Evolutionary conservation across 306 rosid genomes (phyloP).

Genomic region (Cyamopsis tetragonoloba): DNA sequence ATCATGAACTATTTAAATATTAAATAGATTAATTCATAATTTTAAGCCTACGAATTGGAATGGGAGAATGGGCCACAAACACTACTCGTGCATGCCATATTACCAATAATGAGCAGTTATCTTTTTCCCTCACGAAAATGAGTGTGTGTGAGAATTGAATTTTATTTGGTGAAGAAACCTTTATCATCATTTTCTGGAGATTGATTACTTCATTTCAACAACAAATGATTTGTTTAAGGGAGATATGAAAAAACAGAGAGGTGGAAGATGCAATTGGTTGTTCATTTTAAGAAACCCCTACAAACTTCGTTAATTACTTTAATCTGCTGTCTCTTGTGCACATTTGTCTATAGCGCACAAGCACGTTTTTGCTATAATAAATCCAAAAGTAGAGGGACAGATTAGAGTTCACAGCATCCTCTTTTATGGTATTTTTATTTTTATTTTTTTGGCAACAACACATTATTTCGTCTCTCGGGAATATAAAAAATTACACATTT

Average conservation of each 20-base stretch:
- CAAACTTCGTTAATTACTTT: background rate
- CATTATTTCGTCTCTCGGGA: no score
- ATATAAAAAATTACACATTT: no score
- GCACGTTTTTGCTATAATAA: background rate
- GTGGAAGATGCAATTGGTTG: background rate
- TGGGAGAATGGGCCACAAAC: background rate
- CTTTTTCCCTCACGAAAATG: background rate
- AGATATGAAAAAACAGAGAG: background rate
- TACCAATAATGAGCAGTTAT: background rate
- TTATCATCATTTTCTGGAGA: background rate
- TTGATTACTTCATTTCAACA: slow-evolving; percentile 10
- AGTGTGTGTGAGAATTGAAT: background rate
- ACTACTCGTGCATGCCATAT: background rate
- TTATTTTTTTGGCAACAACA: no score
- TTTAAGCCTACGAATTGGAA: background rate
- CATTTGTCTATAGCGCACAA: background rate
- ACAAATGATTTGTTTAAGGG: background rate
- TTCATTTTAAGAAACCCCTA: background rate
- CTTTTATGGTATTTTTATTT: background rate
- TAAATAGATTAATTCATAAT: background rate
- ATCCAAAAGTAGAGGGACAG: background rate
- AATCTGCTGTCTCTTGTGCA: background rate
- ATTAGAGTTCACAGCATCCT: slow-evolving; percentile 2
- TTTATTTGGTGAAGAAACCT: background rate
- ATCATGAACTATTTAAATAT: background rate